Evolutionary conservation across 257 asterid species (phyloP), one percentile per base, ranked within the genome.

Genomic region (Echium plantagineum): DNA sequence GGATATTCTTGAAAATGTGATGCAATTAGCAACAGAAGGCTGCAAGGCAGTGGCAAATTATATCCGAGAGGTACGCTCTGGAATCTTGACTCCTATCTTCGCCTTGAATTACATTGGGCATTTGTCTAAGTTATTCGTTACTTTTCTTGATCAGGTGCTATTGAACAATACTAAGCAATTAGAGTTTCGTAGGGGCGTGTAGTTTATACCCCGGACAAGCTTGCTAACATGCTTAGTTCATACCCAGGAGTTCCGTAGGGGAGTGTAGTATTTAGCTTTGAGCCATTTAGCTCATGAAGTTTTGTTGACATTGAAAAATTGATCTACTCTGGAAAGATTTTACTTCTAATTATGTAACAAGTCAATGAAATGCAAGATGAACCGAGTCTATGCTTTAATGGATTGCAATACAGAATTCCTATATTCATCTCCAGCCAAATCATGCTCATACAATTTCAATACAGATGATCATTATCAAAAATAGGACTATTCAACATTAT

Each of bases 11-110:
- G 96, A 90, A 75, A 80, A 72, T 63, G 96, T 90, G 32, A 85
- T 90, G 98, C 91, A 82, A 76, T 87, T 90, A 35, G 96, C 97
- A 52, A 70, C 68, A 31, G 96, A 87, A 74, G 98, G 96, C 69
- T 90, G 98, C 87, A 85, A 83, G 75, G 94, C 96, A 26, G 91
- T 90, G 67, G 90, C 88, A 17, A 83, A 60, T 75, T 82, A 85
- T 66, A 77, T 87, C 60, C 87, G 95, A 5, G 95, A 87, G 74
- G 97, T 84, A 71, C 76, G 24, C 17, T 69, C 20, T 19, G 55
- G 18, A 32, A 12, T 31, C 59, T 47, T 22, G n/a, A n/a, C 6
- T 46, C 5, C 52, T 47, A 30, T 22, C 61, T 52, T 55, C 17
- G 22, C 31, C 15, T 61, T 63, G 60, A 9, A 38, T 61, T 63